Evolutionary conservation across 352 stramenopile genomes (phyloP).

Genomic region (Globisporangium abappressorium): DNA sequence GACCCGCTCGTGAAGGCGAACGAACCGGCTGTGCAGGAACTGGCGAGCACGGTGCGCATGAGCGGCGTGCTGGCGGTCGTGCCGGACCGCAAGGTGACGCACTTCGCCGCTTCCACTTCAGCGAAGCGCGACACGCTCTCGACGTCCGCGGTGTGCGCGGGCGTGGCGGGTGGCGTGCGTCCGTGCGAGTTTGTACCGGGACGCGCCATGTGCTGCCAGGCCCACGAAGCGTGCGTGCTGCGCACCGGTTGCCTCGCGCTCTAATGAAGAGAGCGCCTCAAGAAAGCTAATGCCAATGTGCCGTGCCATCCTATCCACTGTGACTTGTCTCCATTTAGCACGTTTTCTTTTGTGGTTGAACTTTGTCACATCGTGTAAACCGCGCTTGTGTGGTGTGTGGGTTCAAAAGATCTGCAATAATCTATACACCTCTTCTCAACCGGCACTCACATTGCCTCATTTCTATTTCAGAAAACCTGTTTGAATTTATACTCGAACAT

Average conservation of each 20-base stretch:
- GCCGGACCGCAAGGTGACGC: conserved; percentile 56
- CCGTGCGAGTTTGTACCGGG: conserved; percentile 65
- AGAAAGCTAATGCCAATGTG: background rate
- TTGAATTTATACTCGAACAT: background rate
- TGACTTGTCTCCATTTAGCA: no score
- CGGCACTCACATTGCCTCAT: background rate
- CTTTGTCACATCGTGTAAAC: background rate
- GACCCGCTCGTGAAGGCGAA: conserved; percentile 41
- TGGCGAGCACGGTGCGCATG: conserved; percentile 25
- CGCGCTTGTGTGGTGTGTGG: no score
- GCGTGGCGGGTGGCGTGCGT: conserved; percentile 31
- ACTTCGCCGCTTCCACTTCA: conserved; percentile 26
- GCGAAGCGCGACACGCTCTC: conserved; percentile 25
- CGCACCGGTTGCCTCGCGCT: conserved; percentile 45
- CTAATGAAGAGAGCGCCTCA: conserved; percentile 18
- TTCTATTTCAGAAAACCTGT: background rate
- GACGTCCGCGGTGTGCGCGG: conserved; percentile 37
- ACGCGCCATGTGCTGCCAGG: conserved; percentile 71
- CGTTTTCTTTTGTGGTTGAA: background rate
- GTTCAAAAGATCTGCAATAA: background rate
- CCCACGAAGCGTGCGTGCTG: conserved; percentile 66
- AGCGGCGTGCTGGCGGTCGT: conserved; percentile 36
- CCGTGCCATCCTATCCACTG: background rate
- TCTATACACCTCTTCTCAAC: background rate
- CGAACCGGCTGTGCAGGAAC: conserved; percentile 12